Conservation (phyloP, 306 rosid species). For the Abrus pulchellus region DNA sequence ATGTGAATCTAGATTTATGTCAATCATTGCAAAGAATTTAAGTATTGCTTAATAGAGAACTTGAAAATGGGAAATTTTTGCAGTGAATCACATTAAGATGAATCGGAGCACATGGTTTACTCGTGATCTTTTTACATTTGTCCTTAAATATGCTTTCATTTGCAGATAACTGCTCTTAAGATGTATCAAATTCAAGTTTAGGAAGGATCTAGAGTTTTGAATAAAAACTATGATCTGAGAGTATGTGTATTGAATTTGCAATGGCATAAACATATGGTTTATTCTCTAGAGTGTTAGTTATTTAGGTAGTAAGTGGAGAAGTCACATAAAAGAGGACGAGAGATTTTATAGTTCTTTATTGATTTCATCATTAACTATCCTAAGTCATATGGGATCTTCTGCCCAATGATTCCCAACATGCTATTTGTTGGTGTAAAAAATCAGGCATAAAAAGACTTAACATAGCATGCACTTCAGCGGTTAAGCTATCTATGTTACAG, state of each 20-base stretch:
- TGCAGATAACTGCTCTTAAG: conserved; percentile 1
- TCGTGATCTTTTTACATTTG: conserved; percentile 10
- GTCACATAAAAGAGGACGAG: conserved; percentile 13
- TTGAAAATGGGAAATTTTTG: neutral
- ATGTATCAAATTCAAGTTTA: neutral
- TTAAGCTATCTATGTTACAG: neutral
- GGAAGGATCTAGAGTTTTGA: conserved; percentile 12
- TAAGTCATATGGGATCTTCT: neutral
- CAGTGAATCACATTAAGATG: conserved; percentile 9
- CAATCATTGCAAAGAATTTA: conserved; percentile 19
- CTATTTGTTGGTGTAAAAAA: neutral
- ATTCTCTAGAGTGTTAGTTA: conserved; percentile 10
- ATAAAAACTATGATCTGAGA: conserved; percentile 4
- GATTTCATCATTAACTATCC: conserved; percentile 11
- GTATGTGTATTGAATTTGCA: conserved; percentile 5
- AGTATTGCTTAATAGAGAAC: neutral
- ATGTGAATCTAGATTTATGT: conserved; percentile 36
- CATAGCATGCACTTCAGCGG: neutral
- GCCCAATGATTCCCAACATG: conserved; percentile 16
- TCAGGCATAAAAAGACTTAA: neutral
- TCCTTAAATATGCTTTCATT: neutral
- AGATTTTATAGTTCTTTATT: conserved; percentile 1
- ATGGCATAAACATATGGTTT: neutral
- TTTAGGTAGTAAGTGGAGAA: neutral
- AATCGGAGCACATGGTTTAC: conserved; percentile 29